Percentiles rank a stretch among this genome's conserved stretches.
Evolutionary conservation across 2,329 filamentous ascomycete genomes (phyloP).

Genomic region (Trichoderma gracile): DNA sequence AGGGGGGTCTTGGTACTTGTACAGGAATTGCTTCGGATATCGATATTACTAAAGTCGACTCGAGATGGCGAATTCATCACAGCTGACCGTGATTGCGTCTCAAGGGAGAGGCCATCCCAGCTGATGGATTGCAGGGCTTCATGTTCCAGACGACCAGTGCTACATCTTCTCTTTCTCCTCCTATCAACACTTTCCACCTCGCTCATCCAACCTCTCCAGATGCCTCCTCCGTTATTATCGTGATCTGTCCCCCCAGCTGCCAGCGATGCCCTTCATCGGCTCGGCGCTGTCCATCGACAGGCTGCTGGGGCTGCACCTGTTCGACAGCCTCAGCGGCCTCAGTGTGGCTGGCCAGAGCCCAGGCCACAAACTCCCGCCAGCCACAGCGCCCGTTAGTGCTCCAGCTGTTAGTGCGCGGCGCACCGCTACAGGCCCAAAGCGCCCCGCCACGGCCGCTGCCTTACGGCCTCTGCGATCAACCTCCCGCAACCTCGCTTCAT

Average conservation of each 20-base stretch:
- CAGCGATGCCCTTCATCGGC: constrained; percentile 13
- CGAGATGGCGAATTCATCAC: too few species aligned
- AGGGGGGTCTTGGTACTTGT: too few species aligned
- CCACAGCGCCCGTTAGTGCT: neutral
- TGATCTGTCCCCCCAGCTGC: neutral
- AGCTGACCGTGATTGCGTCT: too few species aligned
- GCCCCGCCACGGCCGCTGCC: constrained; percentile 11
- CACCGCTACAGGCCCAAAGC: constrained; percentile 13
- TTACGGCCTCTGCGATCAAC: neutral
- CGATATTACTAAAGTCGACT: neutral
- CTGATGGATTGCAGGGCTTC: too few species aligned
- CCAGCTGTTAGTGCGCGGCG: constrained; percentile 8
- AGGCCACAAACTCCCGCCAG: constrained; percentile 1
- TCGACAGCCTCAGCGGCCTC: constrained; percentile 12
- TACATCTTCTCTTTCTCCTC: too few species aligned
- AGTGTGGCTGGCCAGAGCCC: constrained; percentile 1
- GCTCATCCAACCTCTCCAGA: too few species aligned
- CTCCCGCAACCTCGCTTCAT: neutral
- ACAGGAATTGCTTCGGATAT: neutral
- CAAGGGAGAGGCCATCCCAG: too few species aligned
- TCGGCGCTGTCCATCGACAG: constrained; percentile 15
- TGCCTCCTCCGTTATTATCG: neutral
- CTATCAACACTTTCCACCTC: too few species aligned
- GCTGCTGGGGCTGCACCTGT: constrained; percentile 22
- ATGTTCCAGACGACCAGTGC: too few species aligned